A percentile compares a stretch with the other conserved stretches of the same genome.
phyloP scores from a whole-genome alignment of 1,139 yeast species.

The Blastobotrys raffinosifermentans region DNA sequence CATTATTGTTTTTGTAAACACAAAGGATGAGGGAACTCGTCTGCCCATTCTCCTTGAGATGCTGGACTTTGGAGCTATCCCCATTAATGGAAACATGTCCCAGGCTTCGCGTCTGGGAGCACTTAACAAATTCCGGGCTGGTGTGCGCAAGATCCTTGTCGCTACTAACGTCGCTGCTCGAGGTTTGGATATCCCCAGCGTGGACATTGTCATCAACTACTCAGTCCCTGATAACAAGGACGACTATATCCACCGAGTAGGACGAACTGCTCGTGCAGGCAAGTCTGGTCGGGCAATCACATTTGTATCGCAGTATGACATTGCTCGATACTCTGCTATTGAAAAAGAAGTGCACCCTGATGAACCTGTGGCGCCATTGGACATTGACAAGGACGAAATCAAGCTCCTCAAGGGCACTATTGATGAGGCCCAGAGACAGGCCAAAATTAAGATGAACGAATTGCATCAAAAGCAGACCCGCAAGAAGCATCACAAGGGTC shows the following conservation, averaged over 20 bases:
- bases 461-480: conserved; percentile 33
- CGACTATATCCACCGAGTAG: conserved; percentile 95
- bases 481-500: conserved; percentile 17
- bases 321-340: conserved; percentile 79
- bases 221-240: conserved; percentile 98
- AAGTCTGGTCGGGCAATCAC: conserved; percentile 89
- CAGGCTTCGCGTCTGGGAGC: conserved; percentile 93
- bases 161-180: conserved; percentile 99
- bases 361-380: conserved; percentile 69
- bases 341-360: conserved; percentile 56
- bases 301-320: conserved; percentile 88
- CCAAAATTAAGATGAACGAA: conserved; percentile 42
- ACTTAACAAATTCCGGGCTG: conserved; percentile 83
- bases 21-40: conserved; percentile 93
- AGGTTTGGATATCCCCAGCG: conserved; percentile 94
- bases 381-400: conserved; percentile 72
- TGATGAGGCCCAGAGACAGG: conserved; percentile 88
- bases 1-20: conserved; percentile 83
- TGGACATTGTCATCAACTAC: conserved; percentile 86
- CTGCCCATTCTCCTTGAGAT: conserved; percentile 75
- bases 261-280: conserved; percentile 98
- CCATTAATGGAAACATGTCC: conserved; percentile 88
- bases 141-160: conserved; percentile 71
- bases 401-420: conserved; percentile 79
- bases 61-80: conserved; percentile 83